phyloP scores from a whole-genome alignment of 2,329 filamentous ascomycete genomes.

The Knufia fluminis region DNA sequence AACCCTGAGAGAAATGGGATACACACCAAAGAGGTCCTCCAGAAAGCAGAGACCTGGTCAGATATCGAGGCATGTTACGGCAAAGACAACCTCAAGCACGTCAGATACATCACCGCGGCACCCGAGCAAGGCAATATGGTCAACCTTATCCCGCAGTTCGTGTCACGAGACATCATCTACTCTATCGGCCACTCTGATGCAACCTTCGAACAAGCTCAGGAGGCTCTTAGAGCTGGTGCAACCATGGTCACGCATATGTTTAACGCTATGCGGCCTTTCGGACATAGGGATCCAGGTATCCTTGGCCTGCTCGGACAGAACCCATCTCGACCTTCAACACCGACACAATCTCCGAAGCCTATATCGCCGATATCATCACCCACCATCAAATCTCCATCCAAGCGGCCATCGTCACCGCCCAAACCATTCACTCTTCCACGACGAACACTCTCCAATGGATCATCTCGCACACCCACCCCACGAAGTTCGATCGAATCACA shows the following conservation, averaged over 20 bases:
- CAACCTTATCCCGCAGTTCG: slow-evolving; percentile 57
- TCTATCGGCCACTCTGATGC: slow-evolving; percentile 82
- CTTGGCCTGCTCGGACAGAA: slow-evolving; percentile 72
- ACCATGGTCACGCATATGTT: slow-evolving; percentile 90
- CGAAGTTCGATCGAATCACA: slow-evolving; percentile 13
- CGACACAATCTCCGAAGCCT: slow-evolving; percentile 16
- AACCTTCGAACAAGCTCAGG: slow-evolving; percentile 70
- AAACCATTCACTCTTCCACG: not conserved
- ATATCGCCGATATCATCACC: slow-evolving; percentile 15
- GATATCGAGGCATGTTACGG: slow-evolving; percentile 54
- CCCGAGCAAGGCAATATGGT: slow-evolving; percentile 69
- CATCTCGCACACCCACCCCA: slow-evolving; percentile 16
- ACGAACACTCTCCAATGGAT: slow-evolving; percentile 11
- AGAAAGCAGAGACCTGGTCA: slow-evolving; percentile 48
- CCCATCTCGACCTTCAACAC: slow-evolving; percentile 29
- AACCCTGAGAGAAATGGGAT: slow-evolving; percentile 76
- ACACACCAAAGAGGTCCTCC: slow-evolving; percentile 66
- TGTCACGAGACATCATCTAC: slow-evolving; percentile 58
- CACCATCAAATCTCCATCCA: not conserved
- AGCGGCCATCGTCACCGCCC: not conserved
- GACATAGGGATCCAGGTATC: slow-evolving; percentile 83
- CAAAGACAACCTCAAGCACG: slow-evolving; percentile 50
- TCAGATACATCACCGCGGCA: slow-evolving; percentile 78
- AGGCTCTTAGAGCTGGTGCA: slow-evolving; percentile 63
- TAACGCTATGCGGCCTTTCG: slow-evolving; percentile 85